Evolutionary conservation across 2,329 filamentous ascomycete species (phyloP).

Genomic region (Aspergillus ruber): DNA sequence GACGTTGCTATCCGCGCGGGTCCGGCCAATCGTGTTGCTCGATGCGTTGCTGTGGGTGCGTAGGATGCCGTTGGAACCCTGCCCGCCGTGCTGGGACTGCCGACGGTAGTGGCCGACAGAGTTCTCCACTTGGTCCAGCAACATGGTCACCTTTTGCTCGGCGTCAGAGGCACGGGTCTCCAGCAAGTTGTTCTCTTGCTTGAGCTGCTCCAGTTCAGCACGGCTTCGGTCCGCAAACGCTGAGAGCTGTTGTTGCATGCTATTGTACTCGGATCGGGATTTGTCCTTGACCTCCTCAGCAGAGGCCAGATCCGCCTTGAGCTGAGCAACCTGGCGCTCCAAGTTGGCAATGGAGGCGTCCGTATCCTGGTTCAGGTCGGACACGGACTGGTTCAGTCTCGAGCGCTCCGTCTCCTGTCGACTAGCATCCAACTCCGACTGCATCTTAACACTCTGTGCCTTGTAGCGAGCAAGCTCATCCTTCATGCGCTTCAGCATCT

Average conservation of each 20-base stretch:
- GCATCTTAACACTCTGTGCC: conserved; percentile 72
- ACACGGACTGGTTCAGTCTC: conserved; percentile 61
- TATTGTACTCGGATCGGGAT: conserved; percentile 51
- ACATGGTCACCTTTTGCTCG: conserved; percentile 83
- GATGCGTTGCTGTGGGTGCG: conserved; percentile 52
- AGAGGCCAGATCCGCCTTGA: conserved; percentile 64
- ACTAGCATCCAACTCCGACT: conserved; percentile 68
- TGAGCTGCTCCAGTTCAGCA: conserved; percentile 71
- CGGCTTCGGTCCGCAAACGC: conserved; percentile 50
- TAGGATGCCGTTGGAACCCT: conserved; percentile 31
- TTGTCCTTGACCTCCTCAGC: conserved; percentile 64
- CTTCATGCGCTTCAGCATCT: conserved; percentile 98
- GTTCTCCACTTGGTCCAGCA: conserved; percentile 88
- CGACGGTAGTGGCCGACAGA: conserved; percentile 93
- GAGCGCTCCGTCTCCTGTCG: conserved; percentile 65
- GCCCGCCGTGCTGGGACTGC: conserved; percentile 48
- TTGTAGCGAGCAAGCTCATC: conserved; percentile 94
- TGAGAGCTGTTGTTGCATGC: conserved; percentile 52
- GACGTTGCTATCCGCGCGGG: conserved; percentile 36
- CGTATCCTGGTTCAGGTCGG: conserved; percentile 62
- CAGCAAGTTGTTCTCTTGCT: conserved; percentile 71
- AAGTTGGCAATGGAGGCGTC: conserved; percentile 59
- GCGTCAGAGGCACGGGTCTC: conserved; percentile 83
- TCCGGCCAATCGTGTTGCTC: conserved; percentile 39
- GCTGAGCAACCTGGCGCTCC: conserved; percentile 61